Evolutionary conservation across 306 rosid genomes (phyloP), one percentile per base, ranked within the genome.

Genomic region (Macrotyloma uniflorum): DNA sequence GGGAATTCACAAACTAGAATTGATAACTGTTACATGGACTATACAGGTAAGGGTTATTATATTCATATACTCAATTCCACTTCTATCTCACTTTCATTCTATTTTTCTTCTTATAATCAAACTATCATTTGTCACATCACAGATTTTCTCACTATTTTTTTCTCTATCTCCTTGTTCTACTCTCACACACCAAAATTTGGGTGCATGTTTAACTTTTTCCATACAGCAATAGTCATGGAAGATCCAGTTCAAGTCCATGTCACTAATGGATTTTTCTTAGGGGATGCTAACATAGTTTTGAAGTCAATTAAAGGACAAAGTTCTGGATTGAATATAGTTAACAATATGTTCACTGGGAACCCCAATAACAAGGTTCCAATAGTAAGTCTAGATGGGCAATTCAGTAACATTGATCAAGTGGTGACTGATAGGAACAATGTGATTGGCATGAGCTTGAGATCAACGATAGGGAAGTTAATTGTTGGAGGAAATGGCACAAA

Each of bases 211-310:
- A n/a, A 53, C 28, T 11, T 54, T 54, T 23, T 23, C 69, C 84
- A 53, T 62, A 84, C 78, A 4, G 67, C 58, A 9, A 86, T 90
- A 24, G 90, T 87, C 0, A 72, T 90, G 82, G 93, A 90, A 75
- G 93, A 90, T 67, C 93, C 91, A 0, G 86, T 87, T 47, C 91
- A 90, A 80, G 91, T 87, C 77, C 91, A 87, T 82, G 91, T 90
- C 16, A 90, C 89, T 0, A 82, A 90, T 72, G 93, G 86, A 4
- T 86, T 90, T 62, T 90, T 87, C 82, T 43, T 86, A 4, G 93
- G 93, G 0, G 88, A 80, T 78, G 91, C 86, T 33, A 87, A 87
- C 57, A 33, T 90, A 51, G 89, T 86, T 46, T 57, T 90, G 80
- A 90, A 79, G 75, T 85, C 93, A 13, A 70, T 89, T 10, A 63